Percentiles rank a stretch among this genome's conserved stretches.
Evolutionary conservation across 768 basidiomycete species (phyloP).

Genomic region (Tulasnella sp.): DNA sequence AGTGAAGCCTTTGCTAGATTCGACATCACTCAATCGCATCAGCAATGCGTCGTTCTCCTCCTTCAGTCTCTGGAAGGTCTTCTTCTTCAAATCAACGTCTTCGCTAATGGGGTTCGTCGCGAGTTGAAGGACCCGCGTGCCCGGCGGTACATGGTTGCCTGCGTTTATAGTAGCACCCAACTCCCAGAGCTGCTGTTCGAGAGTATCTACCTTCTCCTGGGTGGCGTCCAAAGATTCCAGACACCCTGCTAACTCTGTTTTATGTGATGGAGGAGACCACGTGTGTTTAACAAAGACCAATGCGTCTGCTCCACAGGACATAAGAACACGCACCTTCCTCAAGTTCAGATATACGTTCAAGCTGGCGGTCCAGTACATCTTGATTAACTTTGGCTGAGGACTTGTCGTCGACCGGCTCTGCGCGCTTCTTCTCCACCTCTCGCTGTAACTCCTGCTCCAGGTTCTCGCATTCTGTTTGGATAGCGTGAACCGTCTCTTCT

Average conservation of each 20-base stretch:
- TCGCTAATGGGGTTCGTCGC: constrained; percentile 72
- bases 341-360: background rate
- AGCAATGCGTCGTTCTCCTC: constrained; percentile 78
- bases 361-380: background rate
- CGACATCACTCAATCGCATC: constrained; percentile 51
- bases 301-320: background rate
- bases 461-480: constrained; percentile 39
- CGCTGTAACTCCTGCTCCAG: constrained; percentile 28
- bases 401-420: constrained; percentile 33
- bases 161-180: constrained; percentile 64
- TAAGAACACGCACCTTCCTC: constrained; percentile 5
- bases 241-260: constrained; percentile 26
- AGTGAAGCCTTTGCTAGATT: constrained; percentile 27
- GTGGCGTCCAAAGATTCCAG: constrained; percentile 29
- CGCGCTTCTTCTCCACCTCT: constrained; percentile 30
- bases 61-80: constrained; percentile 62
- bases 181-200: constrained; percentile 72
- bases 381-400: constrained; percentile 20
- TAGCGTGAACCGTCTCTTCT: constrained; percentile 27
- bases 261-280: background rate
- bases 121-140: constrained; percentile 56
- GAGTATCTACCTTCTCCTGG: constrained; percentile 48
- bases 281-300: background rate
- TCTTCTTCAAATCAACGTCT: constrained; percentile 67
- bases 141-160: constrained; percentile 65